Evolutionary conservation across 805 yeast species (phyloP), one percentile per base, ranked within the genome.

Genomic region (Priceomyces haplophilus): DNA sequence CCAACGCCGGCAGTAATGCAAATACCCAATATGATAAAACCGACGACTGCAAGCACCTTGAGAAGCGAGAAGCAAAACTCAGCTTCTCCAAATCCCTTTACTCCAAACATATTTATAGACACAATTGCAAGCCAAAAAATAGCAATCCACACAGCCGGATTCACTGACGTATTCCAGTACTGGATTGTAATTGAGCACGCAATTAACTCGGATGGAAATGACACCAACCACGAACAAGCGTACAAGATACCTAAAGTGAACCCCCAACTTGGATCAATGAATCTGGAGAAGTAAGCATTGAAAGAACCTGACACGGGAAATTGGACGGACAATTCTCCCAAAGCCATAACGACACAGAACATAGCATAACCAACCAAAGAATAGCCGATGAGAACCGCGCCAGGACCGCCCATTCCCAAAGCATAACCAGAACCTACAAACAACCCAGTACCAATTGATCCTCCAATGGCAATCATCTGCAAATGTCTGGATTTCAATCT

Each of bases 401-500:
- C 75, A 4, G 75, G 75, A 5, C 75, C 75, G 25, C 74, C 75
- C 15, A 60, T 60, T 12, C 53, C 47, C 48, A 69, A 57, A 1
- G 70, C 67, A 16, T 42, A 34, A 19, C 48, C 87, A 2, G 85
- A 75, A 23, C 33, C 37, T n/a, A 41, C 32, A 19, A 41, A 41
- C 17, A 67, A 64, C 37, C 80, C 80, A 27, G 73, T 62, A 30
- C 77, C 76, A 31, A 71, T 63, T 51, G 75, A 72, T 41, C 87
- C 86, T 47, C 86, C 88, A 42, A 83, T 73, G 30, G 88, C 83
- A 47, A 82, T 78, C 82, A 82, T 77, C 59, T 79, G 84, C 43
- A 76, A 65, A 43, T 76, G 80, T 56, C 81, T 65, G 42, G 56
- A 52, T 46, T 68, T 67, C 45, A 77, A 62, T 27, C 72, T 68